Base-by-base conservation (phyloP, 495 filamentous ascomycete genomes). In the Chaetomium fimeti region DNA sequence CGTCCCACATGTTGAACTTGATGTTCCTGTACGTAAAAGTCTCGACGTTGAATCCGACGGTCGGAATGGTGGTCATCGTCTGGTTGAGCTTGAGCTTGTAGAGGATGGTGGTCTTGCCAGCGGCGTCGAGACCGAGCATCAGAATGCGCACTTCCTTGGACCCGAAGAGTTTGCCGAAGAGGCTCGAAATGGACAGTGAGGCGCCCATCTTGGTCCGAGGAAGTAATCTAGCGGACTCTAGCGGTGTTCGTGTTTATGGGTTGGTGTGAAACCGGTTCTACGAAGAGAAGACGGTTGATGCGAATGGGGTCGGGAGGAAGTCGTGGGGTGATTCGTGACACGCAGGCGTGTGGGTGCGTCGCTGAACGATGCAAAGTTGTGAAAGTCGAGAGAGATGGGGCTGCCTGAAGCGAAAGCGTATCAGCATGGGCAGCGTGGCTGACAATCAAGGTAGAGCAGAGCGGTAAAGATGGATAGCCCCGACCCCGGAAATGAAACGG, bases 1-100 rank as follows among this genome's bases (percentile, higher is more conserved):
- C 94, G 82, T 98, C 94, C 94, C 94, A 98, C 62, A 98, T 92
- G 71, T 97, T 97, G 84, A 98, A 98, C 76, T 97, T 96, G 75
- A 96, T 91, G 74, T 98, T 98, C 83, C 96, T 97, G 80, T 96
- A 96, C 57, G 92, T 95, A 63, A 98, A 91, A n/a, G 91, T 96
- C 82, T 98, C 94, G 73, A 98, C 94, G 81, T 98, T 98, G 83
- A 98, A 98, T 61, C 94, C 95, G 70, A 98, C 94, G 36, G 94
- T 98, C 28, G 94, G 94, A 69, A 99, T 98, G n/a, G 95, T 98
- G 54, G 95, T 98, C 69, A 99, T 92, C 69, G 95, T 90, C 77
- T 96, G 92, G 75, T 96, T 92, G 66, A 98, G 87, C 84, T 98
- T 98, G 74, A 98, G 85, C 83, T 97, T 97, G 85, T 98, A 98